Base-by-base conservation (phyloP, 2,329 filamentous ascomycete species). In the Hymenoscyphus fructigenus region DNA sequence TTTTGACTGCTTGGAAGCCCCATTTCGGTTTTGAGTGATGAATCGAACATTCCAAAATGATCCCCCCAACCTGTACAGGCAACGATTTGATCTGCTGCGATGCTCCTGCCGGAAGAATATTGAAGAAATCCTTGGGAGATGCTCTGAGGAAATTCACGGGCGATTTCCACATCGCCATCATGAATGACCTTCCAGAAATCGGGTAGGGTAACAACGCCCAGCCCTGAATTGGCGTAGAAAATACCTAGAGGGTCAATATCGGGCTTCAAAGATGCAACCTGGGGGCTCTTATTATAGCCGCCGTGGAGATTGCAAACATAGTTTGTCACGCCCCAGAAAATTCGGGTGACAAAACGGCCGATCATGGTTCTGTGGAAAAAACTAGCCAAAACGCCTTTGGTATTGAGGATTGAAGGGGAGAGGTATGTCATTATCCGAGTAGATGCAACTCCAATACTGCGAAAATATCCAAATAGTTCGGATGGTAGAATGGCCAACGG, bases 171-270 rank as follows among this genome's bases (percentile, higher is more conserved):
- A 64, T 76, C 69, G 10, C 73, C 74, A 0, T 32, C 50, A 60
- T 78, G 76, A 56, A 78, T 68, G 0, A 67, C 66, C 9, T 72
- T 67, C 76, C 76, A 78, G 64, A 76, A 78, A 29, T 75, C 66
- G 0, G 75, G 75, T 0, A 75, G 68, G 50, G 68, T 76, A n/a
- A 72, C 73, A 12, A 69, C 58, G 1, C 76, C 77, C 0, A 78
- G 66, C 12, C 75, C 75, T 14, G 69, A 64, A 50, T 72, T 73
- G 6, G 68, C 74, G 76, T 76, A 78, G 66, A 76, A 77, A 9
- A 78, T 65, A 7, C 76, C 71, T 29, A 56, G 36, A 12, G 36
- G 36, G 12, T 36, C 5, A 10, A 57, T 50, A 29, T 57, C 23
- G 34, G 34, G 41, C n/a, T 57, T 41, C n/a, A 47, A n/a, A 9